A percentile compares a stretch with the other conserved stretches of the same genome.
These are phyloP conservation scores for Phytophthora pini DNA, from an alignment of 352 stramenopile genomes.

Conservation along the genomic window DNA sequence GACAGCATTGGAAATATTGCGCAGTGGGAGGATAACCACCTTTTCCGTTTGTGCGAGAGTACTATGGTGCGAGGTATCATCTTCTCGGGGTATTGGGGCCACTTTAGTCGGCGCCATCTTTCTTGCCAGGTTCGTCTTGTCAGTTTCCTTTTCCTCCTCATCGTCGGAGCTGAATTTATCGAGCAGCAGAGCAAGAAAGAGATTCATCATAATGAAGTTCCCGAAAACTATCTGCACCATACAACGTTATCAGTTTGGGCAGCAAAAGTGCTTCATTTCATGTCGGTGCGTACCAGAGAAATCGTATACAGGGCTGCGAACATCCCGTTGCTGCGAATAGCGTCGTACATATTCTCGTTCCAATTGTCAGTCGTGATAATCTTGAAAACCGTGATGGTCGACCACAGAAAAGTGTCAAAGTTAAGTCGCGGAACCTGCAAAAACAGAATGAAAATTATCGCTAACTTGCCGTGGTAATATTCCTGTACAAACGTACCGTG, in stretches of 20 bases:
- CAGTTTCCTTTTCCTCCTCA: slow-evolving; percentile 49
- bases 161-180: slow-evolving; percentile 87
- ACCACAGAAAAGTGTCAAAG: slow-evolving; percentile 89
- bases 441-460: slow-evolving; percentile 54
- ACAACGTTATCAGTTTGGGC: not conserved
- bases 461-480: not conserved
- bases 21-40: not conserved
- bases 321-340: slow-evolving; percentile 76
- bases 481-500: slow-evolving; percentile 31
- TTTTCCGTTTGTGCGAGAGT: not conserved
- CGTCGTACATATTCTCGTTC: slow-evolving; percentile 95
- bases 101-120: slow-evolving; percentile 56
- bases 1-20: not conserved
- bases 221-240: slow-evolving; percentile 80
- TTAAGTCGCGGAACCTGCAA: slow-evolving; percentile 70
- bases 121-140: slow-evolving; percentile 45
- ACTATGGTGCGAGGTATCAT: not conserved
- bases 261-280: not conserved
- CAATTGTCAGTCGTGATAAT: slow-evolving; percentile 95
- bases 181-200: slow-evolving; percentile 94
- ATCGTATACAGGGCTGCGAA: slow-evolving; percentile 82
- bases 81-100: slow-evolving; percentile 36
- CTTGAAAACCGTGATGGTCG: slow-evolving; percentile 90
- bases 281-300: slow-evolving; percentile 54
- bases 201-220: slow-evolving; percentile 94